Evolutionary conservation across 1,139 yeast genomes (phyloP), one percentile per base, ranked within the genome.

Genomic region (Hansenula sp.): DNA sequence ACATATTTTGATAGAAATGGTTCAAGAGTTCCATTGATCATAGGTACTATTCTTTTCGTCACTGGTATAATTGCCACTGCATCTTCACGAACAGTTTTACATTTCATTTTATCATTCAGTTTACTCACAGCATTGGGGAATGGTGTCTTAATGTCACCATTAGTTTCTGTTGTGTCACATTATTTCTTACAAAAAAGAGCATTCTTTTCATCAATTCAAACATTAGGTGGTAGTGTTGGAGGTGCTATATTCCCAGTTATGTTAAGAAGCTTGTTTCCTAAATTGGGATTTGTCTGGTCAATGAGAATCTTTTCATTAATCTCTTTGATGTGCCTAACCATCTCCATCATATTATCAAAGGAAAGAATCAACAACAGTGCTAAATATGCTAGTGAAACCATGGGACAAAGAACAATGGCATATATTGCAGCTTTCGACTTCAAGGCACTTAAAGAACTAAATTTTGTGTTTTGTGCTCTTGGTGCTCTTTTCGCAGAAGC

Each of bases 161-260:
- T 74, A 41, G 65, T 77, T 12, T 75, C 80, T 7, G 73, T 71
- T 18, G 62, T 77, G 5, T 71, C 77, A 26, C 82, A 78, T 41
- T 77, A 79, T 75, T 78, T 77, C 51, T 57, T 62, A 39, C 61
- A 59, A 29, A 69, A 68, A 43, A 61, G 82, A 38, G 82, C 79
- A 0, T 60, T 65, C 26, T 77, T 77, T 6, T 66, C 73, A 25
- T 79, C 79, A 1, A 44, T 75, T 1, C 77, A 81, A 7, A 73
- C 81, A 2, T 61, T 73, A 51, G 83, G 83, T 13, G 83, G 83
- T 1, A 72, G 79, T 6, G 59, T 77, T 6, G 84, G 84, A 6
- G 84, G 83, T 18, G 61, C 75, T 24, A 53, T 70, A 3, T 75
- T 78, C 59, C 83, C 85, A 1, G 63, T 77, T 32, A 65, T 78